Conservation (phyloP, 352 stramenopile species). For the Pythium angustatum region DNA sequence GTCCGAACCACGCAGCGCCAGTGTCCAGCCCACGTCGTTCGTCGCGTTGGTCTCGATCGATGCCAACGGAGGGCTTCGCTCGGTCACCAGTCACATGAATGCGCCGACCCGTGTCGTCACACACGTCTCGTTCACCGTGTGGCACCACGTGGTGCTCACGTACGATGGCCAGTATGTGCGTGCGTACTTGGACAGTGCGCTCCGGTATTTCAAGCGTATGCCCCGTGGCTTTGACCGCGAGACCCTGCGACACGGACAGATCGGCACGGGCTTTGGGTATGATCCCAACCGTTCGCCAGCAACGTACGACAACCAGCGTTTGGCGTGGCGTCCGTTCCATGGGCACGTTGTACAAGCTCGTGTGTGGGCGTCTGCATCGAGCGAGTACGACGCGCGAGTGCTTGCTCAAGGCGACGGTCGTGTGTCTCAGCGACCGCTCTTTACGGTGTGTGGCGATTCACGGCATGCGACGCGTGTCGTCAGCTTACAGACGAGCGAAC, state of each 20-base stretch:
- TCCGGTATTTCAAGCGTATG: slow-evolving; percentile 6
- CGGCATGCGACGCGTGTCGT: neutral
- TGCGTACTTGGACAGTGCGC: slow-evolving; percentile 4
- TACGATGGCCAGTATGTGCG: slow-evolving; percentile 7
- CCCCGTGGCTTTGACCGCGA: neutral
- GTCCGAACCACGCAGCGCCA: too few relatives aligned
- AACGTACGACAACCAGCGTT: neutral
- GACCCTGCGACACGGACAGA: neutral
- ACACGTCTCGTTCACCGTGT: neutral
- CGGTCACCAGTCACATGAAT: neutral
- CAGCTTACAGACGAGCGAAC: neutral
- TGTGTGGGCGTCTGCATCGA: neutral
- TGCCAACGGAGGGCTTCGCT: neutral
- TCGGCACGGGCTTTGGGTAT: slow-evolving; percentile 12
- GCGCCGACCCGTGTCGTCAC: neutral
- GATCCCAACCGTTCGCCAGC: slow-evolving; percentile 10
- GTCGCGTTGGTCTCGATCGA: neutral
- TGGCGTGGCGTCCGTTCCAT: slow-evolving; percentile 11
- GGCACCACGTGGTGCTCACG: slow-evolving; percentile 10
- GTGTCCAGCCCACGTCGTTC: neutral
- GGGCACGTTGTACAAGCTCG: neutral
- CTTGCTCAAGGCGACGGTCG: neutral
- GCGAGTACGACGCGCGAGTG: neutral
- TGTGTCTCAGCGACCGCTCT: too few relatives aligned
- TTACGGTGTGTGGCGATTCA: neutral